Percentiles rank a stretch among this genome's conserved stretches.
These are phyloP conservation scores for Physcomitrium patens DNA, from an alignment of 225 moss, liverwort and hornwort genomes.

Conservation along the genomic window DNA sequence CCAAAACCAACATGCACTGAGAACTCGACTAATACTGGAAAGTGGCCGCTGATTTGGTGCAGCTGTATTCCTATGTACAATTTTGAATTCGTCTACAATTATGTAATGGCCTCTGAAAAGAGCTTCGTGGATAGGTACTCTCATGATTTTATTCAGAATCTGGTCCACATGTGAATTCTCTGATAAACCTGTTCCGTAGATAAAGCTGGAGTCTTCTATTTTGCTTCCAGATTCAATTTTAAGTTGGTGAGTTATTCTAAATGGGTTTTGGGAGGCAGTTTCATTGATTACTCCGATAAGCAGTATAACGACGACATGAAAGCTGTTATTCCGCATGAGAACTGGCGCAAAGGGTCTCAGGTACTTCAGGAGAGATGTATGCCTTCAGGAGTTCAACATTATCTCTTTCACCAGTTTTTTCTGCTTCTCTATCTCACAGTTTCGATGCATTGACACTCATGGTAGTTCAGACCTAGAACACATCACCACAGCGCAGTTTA, in stretches of 20 bases:
- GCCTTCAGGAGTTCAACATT: neutral
- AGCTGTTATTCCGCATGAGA: conserved; percentile 60
- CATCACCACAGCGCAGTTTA: neutral
- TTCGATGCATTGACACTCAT: neutral
- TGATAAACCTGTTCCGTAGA: conserved; percentile 6
- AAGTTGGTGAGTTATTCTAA: conserved; percentile 7
- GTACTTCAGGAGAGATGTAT: conserved; percentile 32
- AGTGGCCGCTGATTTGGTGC: conserved; percentile 35
- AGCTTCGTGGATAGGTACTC: conserved; percentile 98
- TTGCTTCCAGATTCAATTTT: neutral
- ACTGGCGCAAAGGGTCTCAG: conserved; percentile 99
- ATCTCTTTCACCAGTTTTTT: neutral
- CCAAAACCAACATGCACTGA: too few species aligned
- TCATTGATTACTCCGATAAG: conserved; percentile 76
- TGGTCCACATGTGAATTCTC: neutral
- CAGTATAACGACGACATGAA: conserved; percentile 89
- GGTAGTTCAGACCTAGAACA: neutral
- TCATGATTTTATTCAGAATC: conserved; percentile 1
- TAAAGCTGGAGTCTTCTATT: conserved; percentile 12
- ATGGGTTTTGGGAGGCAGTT: conserved; percentile 58
- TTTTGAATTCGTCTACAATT: conserved; percentile 80
- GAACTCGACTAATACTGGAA: conserved; percentile 9
- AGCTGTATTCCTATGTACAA: conserved; percentile 93
- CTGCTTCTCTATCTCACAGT: conserved; percentile 10
- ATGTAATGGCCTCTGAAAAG: conserved; percentile 80